Evolutionary conservation across 108 stramenopile genomes (phyloP).

Genomic region (Pseudonitzschia multiseries): DNA sequence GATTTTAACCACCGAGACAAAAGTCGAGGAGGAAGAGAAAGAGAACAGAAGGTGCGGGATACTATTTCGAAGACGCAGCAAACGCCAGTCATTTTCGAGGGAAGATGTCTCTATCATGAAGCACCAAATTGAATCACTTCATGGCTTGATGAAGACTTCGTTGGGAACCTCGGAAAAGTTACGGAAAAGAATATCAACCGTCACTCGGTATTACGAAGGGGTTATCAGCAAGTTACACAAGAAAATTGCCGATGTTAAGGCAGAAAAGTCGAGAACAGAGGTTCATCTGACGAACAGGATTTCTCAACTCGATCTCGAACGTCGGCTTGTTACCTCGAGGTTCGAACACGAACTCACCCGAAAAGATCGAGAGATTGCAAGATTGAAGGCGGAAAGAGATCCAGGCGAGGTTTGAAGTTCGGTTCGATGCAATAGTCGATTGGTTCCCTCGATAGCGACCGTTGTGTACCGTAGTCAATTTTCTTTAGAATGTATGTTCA

Average conservation of each 20-base stretch:
- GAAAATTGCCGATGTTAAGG: constrained; percentile 28
- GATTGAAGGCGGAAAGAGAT: constrained; percentile 5
- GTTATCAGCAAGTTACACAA: constrained; percentile 25
- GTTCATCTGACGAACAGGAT: constrained; percentile 3
- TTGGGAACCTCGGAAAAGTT: constrained; percentile 30
- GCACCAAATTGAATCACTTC: constrained; percentile 24
- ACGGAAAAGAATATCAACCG: constrained; percentile 21
- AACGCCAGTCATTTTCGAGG: neutral
- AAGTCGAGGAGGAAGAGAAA: constrained; percentile 11
- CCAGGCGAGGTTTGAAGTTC: constrained; percentile 13
- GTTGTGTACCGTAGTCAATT: neutral
- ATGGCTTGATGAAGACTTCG: constrained; percentile 29
- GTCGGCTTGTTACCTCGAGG: neutral
- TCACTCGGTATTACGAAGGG: constrained; percentile 35
- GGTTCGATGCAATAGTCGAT: neutral
- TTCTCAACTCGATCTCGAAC: constrained; percentile 13
- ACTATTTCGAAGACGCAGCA: constrained; percentile 21
- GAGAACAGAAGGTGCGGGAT: constrained; percentile 22
- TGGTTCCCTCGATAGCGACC: neutral
- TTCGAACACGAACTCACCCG: neutral
- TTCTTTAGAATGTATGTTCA: neutral
- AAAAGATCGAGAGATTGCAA: constrained; percentile 13
- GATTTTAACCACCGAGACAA: constrained; percentile 1
- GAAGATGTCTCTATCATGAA: constrained; percentile 26
- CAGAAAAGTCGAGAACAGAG: constrained; percentile 26